Conservation (phyloP, 2,329 filamentous ascomycete species). For the Dryadomyces quercivorus region DNA sequence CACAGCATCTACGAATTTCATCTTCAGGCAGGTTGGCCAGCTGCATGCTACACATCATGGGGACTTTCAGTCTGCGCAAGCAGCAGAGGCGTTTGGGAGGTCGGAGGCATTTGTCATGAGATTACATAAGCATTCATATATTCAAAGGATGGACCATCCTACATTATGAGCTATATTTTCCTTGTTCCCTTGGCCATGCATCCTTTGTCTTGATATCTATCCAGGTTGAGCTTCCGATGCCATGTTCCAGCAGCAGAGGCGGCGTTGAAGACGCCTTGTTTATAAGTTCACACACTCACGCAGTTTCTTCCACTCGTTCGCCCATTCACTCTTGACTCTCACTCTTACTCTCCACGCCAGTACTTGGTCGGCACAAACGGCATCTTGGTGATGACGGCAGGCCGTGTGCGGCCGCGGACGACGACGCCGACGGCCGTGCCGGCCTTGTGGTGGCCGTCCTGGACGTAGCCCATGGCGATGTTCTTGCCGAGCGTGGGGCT, state of each 20-base stretch:
- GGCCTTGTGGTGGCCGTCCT: conserved; percentile 68
- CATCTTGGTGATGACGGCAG: conserved; percentile 73
- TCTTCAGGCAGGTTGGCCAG: neutral
- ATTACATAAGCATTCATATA: neutral
- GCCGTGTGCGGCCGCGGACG: conserved; percentile 64
- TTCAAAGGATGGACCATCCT: neutral
- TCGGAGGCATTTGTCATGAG: neutral
- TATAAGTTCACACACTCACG: neutral
- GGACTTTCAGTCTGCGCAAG: neutral
- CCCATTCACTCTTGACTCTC: too few relatives aligned
- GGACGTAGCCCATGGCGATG: conserved; percentile 91
- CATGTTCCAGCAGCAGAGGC: neutral
- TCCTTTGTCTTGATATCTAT: neutral
- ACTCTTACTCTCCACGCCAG: conserved; percentile 32
- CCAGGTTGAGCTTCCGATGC: neutral
- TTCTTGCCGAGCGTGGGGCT: conserved; percentile 79
- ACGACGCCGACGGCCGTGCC: conserved; percentile 71
- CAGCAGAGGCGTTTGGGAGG: neutral
- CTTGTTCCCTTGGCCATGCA: neutral
- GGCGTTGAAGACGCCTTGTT: conserved; percentile 1
- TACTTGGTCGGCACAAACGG: conserved; percentile 78
- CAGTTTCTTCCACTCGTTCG: too few relatives aligned
- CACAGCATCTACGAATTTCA: too few relatives aligned
- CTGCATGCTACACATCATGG: neutral
- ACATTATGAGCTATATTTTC: too few relatives aligned